phyloP scores from a whole-genome alignment of 176 grass and related monocot species.

The Chloris gayana region DNA sequence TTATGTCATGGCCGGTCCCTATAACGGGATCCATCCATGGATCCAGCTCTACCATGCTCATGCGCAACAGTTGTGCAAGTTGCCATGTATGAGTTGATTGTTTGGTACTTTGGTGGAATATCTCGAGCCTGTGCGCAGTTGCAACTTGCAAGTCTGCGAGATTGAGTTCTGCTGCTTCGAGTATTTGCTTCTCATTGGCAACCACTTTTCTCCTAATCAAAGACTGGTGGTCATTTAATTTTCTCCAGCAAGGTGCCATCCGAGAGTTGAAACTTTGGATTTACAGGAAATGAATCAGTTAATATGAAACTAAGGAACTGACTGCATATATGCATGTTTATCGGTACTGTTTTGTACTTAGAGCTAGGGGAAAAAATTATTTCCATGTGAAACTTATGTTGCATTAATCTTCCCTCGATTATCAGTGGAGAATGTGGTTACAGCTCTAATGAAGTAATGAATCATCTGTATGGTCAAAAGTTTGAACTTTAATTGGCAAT shows the following conservation, averaged over 20 bases:
- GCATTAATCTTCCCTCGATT: not conserved
- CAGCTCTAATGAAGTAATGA: not conserved
- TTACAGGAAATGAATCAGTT: not conserved
- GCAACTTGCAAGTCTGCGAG: conserved; percentile 32
- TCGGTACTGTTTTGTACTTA: not conserved
- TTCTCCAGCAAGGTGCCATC: not conserved
- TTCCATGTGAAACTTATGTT: not conserved
- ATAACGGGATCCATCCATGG: not conserved
- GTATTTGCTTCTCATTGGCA: not conserved
- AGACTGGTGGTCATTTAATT: not conserved
- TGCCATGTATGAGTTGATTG: not conserved
- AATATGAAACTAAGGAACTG: not conserved
- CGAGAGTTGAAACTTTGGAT: not conserved
- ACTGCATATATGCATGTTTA: not conserved
- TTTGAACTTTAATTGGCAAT: not conserved
- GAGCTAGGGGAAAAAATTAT: not conserved
- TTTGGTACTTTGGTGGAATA: conserved; percentile 9
- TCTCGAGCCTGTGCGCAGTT: conserved; percentile 1
- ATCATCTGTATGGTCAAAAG: not conserved
- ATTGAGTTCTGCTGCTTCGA: conserved; percentile 9
- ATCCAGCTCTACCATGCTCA: not conserved
- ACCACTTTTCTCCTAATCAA: conserved; percentile 7
- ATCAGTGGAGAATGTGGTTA: not conserved
- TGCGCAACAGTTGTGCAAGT: conserved; percentile 17
- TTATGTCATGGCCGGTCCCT: conserved; percentile 32